Percentiles rank a stretch among this genome's conserved stretches.
Conservation (phyloP, 345 rosid genomes). For the Sisymbrium irio region DNA sequence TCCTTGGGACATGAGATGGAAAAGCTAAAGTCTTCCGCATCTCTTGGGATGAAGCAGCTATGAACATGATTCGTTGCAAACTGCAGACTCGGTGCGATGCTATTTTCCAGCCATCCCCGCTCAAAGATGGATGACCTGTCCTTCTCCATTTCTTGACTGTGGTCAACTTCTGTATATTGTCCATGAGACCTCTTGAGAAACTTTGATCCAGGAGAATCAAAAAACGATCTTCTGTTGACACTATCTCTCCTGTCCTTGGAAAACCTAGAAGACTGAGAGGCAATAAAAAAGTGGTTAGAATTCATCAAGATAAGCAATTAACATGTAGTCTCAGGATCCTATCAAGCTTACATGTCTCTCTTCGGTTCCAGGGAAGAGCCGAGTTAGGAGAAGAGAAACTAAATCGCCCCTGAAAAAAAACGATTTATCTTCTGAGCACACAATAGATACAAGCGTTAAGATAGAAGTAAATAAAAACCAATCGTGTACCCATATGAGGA, state of each 20-base stretch:
- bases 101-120: slow-evolving; percentile 31
- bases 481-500: slow-evolving; percentile 47
- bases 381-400: slow-evolving; percentile 52
- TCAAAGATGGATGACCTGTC: slow-evolving; percentile 34
- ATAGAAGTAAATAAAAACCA: background rate
- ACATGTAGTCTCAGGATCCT: background rate
- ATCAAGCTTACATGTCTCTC: slow-evolving; percentile 50
- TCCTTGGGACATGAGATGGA: slow-evolving; percentile 26
- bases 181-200: slow-evolving; percentile 28
- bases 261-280: slow-evolving; percentile 40
- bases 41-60: slow-evolving; percentile 29
- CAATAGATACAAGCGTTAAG: slow-evolving; percentile 13
- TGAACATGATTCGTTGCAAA: slow-evolving; percentile 32
- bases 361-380: slow-evolving; percentile 42
- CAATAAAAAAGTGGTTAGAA: slow-evolving; percentile 9
- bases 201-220: slow-evolving; percentile 35
- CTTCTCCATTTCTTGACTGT: slow-evolving; percentile 25
- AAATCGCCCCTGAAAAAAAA: slow-evolving; percentile 54
- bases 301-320: slow-evolving; percentile 20
- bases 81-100: slow-evolving; percentile 28
- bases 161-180: slow-evolving; percentile 39
- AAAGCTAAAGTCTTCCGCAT: slow-evolving; percentile 33
- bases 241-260: slow-evolving; percentile 26
- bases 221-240: slow-evolving; percentile 27
- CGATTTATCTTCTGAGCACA: slow-evolving; percentile 25